Percentiles rank a stretch among this genome's conserved stretches.
Evolutionary conservation across 2,329 filamentous ascomycete genomes (phyloP).

Genomic region (Colletotrichum nymphaeae): DNA sequence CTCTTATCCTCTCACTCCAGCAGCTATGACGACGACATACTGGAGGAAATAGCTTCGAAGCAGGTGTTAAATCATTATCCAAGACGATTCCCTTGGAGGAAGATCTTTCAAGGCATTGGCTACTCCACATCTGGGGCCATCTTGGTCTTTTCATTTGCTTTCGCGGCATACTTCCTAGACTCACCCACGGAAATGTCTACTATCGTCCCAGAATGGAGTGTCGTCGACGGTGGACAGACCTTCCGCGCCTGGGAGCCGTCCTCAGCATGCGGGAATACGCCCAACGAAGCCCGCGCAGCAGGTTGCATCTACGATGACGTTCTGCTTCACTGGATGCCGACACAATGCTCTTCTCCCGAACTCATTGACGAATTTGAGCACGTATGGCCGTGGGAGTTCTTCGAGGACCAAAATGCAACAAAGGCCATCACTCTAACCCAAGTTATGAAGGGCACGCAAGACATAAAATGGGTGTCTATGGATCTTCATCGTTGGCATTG

Average conservation of each 20-base stretch:
- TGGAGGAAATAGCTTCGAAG: background rate
- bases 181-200: background rate
- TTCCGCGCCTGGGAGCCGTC: background rate
- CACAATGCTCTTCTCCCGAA: background rate
- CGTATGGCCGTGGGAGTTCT: background rate
- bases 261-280: background rate
- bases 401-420: background rate
- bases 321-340: background rate
- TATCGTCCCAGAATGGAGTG: background rate
- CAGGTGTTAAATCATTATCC: background rate
- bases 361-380: background rate
- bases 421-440: background rate
- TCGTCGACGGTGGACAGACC: background rate
- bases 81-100: background rate
- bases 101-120: background rate
- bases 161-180: background rate
- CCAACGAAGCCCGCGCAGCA: background rate
- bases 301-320: background rate
- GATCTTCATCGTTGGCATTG: slow-evolving; percentile 13
- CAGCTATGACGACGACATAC: background rate
- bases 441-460: background rate
- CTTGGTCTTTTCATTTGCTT: background rate
- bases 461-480: slow-evolving; percentile 15
- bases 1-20: background rate
- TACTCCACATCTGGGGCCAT: background rate